phyloP scores from a whole-genome alignment of 2,329 filamentous ascomycete species.

The Trichoderma pleuroti region DNA sequence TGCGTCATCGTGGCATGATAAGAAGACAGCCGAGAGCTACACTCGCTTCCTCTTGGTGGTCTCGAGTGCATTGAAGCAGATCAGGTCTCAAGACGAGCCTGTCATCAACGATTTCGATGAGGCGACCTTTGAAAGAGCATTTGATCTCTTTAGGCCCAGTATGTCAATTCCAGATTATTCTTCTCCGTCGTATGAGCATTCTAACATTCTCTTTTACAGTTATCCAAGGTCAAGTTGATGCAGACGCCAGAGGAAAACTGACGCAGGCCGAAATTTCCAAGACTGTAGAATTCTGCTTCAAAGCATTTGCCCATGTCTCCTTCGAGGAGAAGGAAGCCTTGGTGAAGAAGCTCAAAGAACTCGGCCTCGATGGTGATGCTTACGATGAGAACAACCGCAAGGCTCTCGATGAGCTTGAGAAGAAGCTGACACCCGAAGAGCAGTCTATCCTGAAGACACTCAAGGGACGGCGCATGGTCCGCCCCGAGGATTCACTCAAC shows the following conservation, averaged over 20 bases:
- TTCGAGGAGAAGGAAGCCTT: constrained; percentile 20
- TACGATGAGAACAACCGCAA: constrained; percentile 1
- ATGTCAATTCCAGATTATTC: not conserved
- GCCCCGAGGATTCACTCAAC: constrained; percentile 30
- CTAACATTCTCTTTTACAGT: constrained; percentile 28
- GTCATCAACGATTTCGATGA: constrained; percentile 42
- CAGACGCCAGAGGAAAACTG: constrained; percentile 26
- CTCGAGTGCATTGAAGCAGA: constrained; percentile 35
- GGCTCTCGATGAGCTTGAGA: constrained; percentile 14
- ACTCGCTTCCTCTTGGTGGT: constrained; percentile 41
- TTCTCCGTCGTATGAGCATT: not conserved
- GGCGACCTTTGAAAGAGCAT: constrained; percentile 41
- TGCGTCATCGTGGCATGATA: constrained; percentile 41
- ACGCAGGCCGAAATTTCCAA: constrained; percentile 32
- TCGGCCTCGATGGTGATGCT: not conserved
- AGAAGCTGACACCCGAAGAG: constrained; percentile 25
- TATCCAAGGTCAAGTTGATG: constrained; percentile 37
- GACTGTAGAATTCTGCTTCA: constrained; percentile 33
- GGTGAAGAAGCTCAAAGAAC: constrained; percentile 20
- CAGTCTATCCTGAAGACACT: constrained; percentile 28
- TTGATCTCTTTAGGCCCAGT: constrained; percentile 35
- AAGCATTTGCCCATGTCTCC: constrained; percentile 28
- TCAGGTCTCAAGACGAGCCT: constrained; percentile 35
- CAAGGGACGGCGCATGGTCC: constrained; percentile 31
- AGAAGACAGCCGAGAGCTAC: constrained; percentile 44